A percentile compares a stretch with the other conserved stretches of the same genome.
Evolutionary conservation across 257 asterid genomes (phyloP).

Genomic region (Agastache rugosa): DNA sequence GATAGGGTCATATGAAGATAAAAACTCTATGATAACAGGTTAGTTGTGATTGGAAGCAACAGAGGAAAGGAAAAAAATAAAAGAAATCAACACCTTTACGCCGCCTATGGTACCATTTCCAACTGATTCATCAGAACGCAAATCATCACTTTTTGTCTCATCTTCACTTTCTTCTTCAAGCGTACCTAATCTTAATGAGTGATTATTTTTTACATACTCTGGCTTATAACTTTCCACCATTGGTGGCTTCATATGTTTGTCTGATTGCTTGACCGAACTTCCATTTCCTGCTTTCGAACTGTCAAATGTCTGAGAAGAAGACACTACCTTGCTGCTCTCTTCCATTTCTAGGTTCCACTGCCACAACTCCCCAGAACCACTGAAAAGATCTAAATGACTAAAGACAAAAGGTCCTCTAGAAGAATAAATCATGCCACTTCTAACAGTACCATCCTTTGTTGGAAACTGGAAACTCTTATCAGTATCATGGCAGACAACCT

Average conservation of each 20-base stretch:
- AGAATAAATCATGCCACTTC: slow-evolving; percentile 49
- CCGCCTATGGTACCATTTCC: slow-evolving; percentile 47
- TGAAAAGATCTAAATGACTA: slow-evolving; percentile 87
- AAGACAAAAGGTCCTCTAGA: slow-evolving; percentile 65
- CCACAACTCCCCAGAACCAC: slow-evolving; percentile 97
- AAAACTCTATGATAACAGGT: slow-evolving; percentile 5
- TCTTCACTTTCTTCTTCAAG: slow-evolving; percentile 83
- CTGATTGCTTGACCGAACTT: slow-evolving; percentile 47
- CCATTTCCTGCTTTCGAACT: slow-evolving; percentile 47
- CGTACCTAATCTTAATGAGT: slow-evolving; percentile 54
- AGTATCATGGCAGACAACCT: slow-evolving; percentile 49
- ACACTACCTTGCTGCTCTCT: slow-evolving; percentile 45
- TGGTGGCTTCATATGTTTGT: slow-evolving; percentile 51
- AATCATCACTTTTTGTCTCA: slow-evolving; percentile 59
- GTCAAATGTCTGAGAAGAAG: slow-evolving; percentile 49
- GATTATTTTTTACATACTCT: slow-evolving; percentile 40
- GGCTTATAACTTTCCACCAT: slow-evolving; percentile 51
- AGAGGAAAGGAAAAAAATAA: neutral
- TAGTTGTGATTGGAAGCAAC: slow-evolving; percentile 1
- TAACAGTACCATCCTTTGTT: slow-evolving; percentile 46
- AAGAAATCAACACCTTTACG: slow-evolving; percentile 48
- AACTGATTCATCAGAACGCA: slow-evolving; percentile 56
- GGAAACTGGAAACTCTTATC: slow-evolving; percentile 51
- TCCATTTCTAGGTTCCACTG: slow-evolving; percentile 79
- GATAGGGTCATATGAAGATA: slow-evolving; percentile 17